Percentiles rank a stretch among this genome's conserved stretches.
Conservation (phyloP, 2,329 filamentous ascomycete genomes). For the Dactylonectria macrodidyma region DNA sequence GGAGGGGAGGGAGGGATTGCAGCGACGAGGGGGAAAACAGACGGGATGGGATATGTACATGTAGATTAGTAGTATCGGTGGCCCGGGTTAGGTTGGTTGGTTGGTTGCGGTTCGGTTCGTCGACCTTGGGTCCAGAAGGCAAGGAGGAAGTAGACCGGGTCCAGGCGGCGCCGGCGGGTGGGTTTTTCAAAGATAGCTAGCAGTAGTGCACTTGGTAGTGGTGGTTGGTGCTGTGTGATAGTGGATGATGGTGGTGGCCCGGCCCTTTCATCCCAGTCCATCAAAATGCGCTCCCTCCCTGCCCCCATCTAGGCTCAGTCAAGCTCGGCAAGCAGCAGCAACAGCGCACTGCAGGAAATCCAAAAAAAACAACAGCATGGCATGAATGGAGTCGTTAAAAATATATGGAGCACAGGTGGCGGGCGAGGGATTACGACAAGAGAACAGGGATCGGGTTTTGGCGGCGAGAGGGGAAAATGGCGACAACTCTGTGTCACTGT, state of each 20-base stretch:
- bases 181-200: neutral
- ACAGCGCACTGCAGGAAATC: neutral
- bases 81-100: neutral
- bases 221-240: neutral
- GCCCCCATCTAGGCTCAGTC: neutral
- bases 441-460: neutral
- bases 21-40: neutral
- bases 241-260: neutral
- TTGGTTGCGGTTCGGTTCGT: neutral
- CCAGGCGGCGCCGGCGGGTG: slow-evolving; percentile 11
- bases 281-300: too few species aligned
- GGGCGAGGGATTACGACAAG: neutral
- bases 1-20: slow-evolving; percentile 38
- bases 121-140: neutral
- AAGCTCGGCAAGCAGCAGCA: neutral
- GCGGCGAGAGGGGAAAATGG: neutral
- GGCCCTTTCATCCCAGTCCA: neutral
- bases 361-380: neutral
- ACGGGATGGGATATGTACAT: neutral
- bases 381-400: neutral
- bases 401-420: neutral
- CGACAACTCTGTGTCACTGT: neutral
- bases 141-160: neutral
- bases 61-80: neutral
- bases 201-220: neutral